Evolutionary conservation across 2,329 filamentous ascomycete species (phyloP), one percentile per base, ranked within the genome.

Genomic region (Nemania diffusa): DNA sequence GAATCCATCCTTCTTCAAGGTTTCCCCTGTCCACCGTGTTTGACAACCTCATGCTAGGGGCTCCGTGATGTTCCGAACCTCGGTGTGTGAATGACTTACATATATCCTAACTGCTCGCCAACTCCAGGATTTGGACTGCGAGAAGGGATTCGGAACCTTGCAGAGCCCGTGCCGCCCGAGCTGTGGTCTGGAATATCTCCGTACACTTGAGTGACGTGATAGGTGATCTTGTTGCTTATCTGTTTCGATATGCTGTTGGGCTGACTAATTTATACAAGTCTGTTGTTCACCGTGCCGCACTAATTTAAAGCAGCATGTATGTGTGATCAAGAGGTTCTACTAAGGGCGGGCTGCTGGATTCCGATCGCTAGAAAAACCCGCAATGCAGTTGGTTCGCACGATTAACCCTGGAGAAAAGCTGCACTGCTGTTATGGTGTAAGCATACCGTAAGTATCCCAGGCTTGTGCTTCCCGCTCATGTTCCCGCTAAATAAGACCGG

Each of bases 1-100:
- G 50, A 56, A 29, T 32, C 7, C 24, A 37, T 55, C 26, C 34
- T 44, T 32, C 34, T 42, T 42, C 34, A 29, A 26, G 42, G 40
- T 40, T 9, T 48, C 34, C n/a, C 11, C 29, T 24, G 27, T 42
- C 61, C 51, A 20, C 27, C 46, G 15, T n/a, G 22, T 17, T 59
- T 52, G 50, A 50, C 42, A 42, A 52, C 44, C 13, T 59, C 37
- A 42, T 40, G 44, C 44, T 48, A 26, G 57, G 32, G 52, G 48
- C 60, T 61, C 64, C 64, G 50, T 48, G 61, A 29, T 58, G 48
- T 51, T 57, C 52, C 57, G 52, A 63, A 24, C 15, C 51, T 57
- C 61, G 57, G 57, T 37, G 32, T 56, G 50, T 27, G 32, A 27
- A 53, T 42, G 11, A 24, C 15, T 15, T 44, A 32, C 34, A 15